Evolutionary conservation across 495 filamentous ascomycete genomes (phyloP), one percentile per base, ranked within the genome.

Genomic region (Barbatosphaeria neglecta): DNA sequence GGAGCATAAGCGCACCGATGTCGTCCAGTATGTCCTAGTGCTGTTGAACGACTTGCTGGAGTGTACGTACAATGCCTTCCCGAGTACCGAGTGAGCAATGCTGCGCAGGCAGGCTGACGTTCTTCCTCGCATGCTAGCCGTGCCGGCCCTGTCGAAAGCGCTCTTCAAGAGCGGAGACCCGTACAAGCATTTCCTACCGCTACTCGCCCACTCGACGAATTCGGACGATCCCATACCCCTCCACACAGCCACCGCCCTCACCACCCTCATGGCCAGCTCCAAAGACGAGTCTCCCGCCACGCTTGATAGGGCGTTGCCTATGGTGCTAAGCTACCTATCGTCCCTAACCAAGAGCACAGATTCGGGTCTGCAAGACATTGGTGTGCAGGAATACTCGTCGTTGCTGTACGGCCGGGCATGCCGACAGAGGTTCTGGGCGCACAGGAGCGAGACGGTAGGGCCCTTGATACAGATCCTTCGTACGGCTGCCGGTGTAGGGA

Each of bases 21-120:
- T 97, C 22, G 75, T 95, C 49, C 90, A 95, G 65, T 96, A 96
- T 61, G 84, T 96, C 53, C 75, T 97, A 31, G 90, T 96, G 33
- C 71, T 97, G 56, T 76, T 90, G 37, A 81, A 78, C 49, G 93
- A 99, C 64, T 67, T 97, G 45, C 81, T 97, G 39, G 84, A 87
- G 60, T 82, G 92, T 96, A 33, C 41, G 65, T 61, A 38, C 45
- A 37, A 40, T 50, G 56, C 50, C 45, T 37, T 41, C 20, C 37
- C 43, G 24, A 8, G 17, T 9, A 16, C 41, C 10, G n/a, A 11
- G 8, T 33, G n/a, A n/a, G n/a, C n/a, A n/a, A n/a, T n/a, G n/a
- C n/a, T n/a, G n/a, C 8, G 33, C 35, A 38, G 13, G 16, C 22
- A 49, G 18, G 25, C 54, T 59, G 54, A 56, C 43, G 27, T 56